Percentiles rank a stretch among this genome's conserved stretches.
Conservation (phyloP, 805 yeast species). For the Wickerhamomyces canadensis region DNA sequence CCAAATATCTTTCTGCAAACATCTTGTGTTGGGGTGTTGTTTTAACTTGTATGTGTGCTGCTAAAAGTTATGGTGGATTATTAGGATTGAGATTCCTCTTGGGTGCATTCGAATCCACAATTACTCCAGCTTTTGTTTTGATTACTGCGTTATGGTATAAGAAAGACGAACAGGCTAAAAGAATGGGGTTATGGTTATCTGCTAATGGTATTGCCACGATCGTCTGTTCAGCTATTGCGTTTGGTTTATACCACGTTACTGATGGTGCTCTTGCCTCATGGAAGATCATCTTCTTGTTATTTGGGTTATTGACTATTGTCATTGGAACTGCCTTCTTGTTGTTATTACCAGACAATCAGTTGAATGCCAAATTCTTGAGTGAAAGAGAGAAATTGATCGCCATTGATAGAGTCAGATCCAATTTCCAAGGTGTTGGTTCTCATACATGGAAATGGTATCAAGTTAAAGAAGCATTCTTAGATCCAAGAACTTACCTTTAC, state of each 20-base stretch:
- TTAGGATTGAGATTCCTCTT: conserved; percentile 5
- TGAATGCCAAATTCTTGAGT: conserved; percentile 27
- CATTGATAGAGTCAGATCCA: conserved; percentile 14
- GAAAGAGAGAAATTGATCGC: conserved; percentile 28
- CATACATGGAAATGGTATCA: conserved; percentile 4
- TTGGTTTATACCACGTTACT: conserved; percentile 23
- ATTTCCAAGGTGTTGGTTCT: conserved; percentile 4
- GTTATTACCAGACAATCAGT: conserved; percentile 33
- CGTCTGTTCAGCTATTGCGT: conserved; percentile 23
- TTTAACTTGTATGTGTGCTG: not conserved
- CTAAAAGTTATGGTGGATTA: conserved; percentile 4
- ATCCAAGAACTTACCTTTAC: not conserved
- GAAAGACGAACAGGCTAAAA: conserved; percentile 25
- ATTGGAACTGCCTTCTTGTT: conserved; percentile 27
- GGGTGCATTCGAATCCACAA: conserved; percentile 11
- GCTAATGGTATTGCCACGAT: conserved; percentile 27
- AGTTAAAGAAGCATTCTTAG: conserved; percentile 6
- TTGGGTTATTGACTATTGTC: conserved; percentile 33
- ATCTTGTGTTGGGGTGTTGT: conserved; percentile 2
- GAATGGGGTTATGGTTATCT: conserved; percentile 31
- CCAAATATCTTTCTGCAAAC: not conserved
- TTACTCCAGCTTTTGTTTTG: conserved; percentile 29
- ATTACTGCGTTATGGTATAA: conserved; percentile 30
- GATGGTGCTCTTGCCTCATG: conserved; percentile 21
- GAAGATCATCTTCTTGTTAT: conserved; percentile 20